These are phyloP conservation scores for Modicella reniformis DNA, from an alignment of 371 early-diverging fungal species.

Conservation along the genomic window DNA sequence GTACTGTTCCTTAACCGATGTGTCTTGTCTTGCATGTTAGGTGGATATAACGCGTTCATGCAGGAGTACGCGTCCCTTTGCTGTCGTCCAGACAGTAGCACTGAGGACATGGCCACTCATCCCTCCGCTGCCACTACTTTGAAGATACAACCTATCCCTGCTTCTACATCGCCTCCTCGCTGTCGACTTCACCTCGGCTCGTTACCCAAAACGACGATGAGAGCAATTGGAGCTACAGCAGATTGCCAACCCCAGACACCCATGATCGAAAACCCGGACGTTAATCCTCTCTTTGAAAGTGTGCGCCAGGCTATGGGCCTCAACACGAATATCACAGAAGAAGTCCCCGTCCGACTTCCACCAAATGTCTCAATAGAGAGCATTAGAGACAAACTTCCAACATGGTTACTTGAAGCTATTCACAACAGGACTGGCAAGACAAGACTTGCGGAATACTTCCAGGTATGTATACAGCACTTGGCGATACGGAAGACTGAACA, in stretches of 20 bases:
- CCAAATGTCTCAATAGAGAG: slow-evolving; percentile 15
- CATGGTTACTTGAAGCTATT: slow-evolving; percentile 30
- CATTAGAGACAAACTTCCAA: slow-evolving; percentile 29
- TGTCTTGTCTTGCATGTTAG: slow-evolving; percentile 4
- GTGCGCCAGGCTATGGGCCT: slow-evolving; percentile 52
- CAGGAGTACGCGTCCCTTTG: slow-evolving; percentile 22
- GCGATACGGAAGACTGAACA: neutral
- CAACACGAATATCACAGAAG: slow-evolving; percentile 48
- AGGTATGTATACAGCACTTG: slow-evolving; percentile 20
- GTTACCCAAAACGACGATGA: slow-evolving; percentile 27
- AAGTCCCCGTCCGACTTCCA: slow-evolving; percentile 49
- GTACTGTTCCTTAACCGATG: neutral
- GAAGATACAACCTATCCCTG: neutral
- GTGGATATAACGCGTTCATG: slow-evolving; percentile 42
- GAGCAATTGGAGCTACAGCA: slow-evolving; percentile 5
- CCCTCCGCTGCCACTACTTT: neutral
- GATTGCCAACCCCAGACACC: slow-evolving; percentile 47
- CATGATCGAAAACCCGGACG: slow-evolving; percentile 46
- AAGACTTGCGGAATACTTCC: slow-evolving; percentile 38
- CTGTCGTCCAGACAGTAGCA: slow-evolving; percentile 9
- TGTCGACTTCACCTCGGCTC: slow-evolving; percentile 55
- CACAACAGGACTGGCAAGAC: slow-evolving; percentile 27
- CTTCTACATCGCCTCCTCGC: slow-evolving; percentile 15
- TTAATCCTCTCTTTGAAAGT: slow-evolving; percentile 52
- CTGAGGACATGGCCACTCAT: neutral